phyloP scores from a whole-genome alignment of 2,329 filamentous ascomycete species.

The Exophiala dermatitidis region DNA sequence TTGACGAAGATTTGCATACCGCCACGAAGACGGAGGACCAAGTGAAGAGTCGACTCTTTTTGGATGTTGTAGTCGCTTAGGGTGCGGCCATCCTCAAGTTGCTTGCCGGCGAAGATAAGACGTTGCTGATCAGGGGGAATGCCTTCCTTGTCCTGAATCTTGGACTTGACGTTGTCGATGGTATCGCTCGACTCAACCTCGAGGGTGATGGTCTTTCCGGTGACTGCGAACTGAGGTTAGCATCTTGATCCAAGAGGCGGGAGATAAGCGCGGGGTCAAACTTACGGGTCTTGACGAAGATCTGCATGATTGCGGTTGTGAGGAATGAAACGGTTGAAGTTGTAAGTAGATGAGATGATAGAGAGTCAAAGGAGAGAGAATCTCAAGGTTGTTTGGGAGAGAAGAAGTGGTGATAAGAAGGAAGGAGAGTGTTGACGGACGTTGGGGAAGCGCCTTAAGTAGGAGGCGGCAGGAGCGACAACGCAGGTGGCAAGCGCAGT shows the following conservation, averaged over 20 bases:
- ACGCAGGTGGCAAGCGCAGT: conserved; percentile 9
- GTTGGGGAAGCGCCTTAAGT: conserved; percentile 31
- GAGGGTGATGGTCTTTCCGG: conserved; percentile 51
- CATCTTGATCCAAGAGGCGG: conserved; percentile 15
- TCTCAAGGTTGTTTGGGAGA: conserved; percentile 23
- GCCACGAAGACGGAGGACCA: conserved; percentile 66
- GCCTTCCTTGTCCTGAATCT: conserved; percentile 55
- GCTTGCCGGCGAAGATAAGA: conserved; percentile 52
- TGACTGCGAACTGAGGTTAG: conserved; percentile 46
- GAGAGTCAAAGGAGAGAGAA: not conserved
- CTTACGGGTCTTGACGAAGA: conserved; percentile 95
- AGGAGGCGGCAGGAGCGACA: conserved; percentile 21
- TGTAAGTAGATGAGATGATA: conserved; percentile 10
- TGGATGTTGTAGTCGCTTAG: conserved; percentile 52
- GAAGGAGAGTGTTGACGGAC: conserved; percentile 28
- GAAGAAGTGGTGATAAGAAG: conserved; percentile 27
- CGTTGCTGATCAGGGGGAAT: conserved; percentile 54
- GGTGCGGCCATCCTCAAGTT: conserved; percentile 52
- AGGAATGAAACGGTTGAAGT: conserved; percentile 12
- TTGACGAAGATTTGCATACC: conserved; percentile 47
- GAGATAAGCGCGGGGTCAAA: conserved; percentile 33
- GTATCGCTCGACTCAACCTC: conserved; percentile 45
- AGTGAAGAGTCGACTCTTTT: conserved; percentile 61
- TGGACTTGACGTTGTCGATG: conserved; percentile 52
- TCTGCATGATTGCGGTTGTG: conserved; percentile 65